These are phyloP conservation scores for Arthrobotrys conoides DNA, from an alignment of 2,329 filamentous ascomycete genomes.

Conservation along the genomic window DNA sequence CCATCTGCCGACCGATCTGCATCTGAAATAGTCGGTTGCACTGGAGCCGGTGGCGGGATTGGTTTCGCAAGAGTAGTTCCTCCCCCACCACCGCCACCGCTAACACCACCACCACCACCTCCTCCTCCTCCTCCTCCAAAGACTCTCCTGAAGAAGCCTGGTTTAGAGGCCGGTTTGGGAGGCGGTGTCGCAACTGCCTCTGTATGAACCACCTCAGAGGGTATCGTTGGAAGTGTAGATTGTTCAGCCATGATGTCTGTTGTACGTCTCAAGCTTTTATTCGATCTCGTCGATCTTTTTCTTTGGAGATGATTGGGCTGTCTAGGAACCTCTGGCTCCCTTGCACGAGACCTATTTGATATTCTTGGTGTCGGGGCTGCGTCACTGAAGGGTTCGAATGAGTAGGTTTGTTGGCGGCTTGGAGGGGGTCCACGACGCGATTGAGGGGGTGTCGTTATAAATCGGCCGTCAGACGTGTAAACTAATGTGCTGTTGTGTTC, in stretches of 20 bases:
- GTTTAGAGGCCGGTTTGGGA: constrained; percentile 76
- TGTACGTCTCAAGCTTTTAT: constrained; percentile 62
- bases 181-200: constrained; percentile 65
- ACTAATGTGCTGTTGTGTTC: constrained; percentile 63
- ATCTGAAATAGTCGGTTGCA: constrained; percentile 57
- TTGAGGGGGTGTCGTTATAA: constrained; percentile 62
- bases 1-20: constrained; percentile 40
- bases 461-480: constrained; percentile 62
- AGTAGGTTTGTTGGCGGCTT: constrained; percentile 74
- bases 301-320: constrained; percentile 64
- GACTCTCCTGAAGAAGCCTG: constrained; percentile 92
- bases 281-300: constrained; percentile 63
- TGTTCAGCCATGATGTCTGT: constrained; percentile 47
- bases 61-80: constrained; percentile 57
- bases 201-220: constrained; percentile 66
- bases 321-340: constrained; percentile 67
- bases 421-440: constrained; percentile 68
- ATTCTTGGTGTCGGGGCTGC: constrained; percentile 89
- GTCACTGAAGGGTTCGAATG: constrained; percentile 68
- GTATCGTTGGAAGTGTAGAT: constrained; percentile 65
- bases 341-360: constrained; percentile 80
- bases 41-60: constrained; percentile 49
- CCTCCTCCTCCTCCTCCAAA: constrained; percentile 73
- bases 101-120: background rate
- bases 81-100: constrained; percentile 12